Evolutionary conservation across 768 basidiomycete species (phyloP).

Genomic region (Crepidotus variabilis): DNA sequence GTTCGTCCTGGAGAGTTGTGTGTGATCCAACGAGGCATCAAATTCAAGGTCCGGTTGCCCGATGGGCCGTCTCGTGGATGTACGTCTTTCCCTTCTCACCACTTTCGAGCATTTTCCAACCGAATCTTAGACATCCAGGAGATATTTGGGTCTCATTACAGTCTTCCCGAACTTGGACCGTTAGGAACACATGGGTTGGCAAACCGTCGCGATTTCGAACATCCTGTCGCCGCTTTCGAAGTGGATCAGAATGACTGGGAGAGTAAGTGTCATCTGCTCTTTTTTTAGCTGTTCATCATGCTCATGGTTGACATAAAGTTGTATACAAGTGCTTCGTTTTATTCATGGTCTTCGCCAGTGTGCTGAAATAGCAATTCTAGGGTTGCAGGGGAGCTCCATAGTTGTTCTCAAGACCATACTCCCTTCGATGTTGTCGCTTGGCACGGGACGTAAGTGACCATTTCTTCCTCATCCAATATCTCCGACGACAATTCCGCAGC

Average conservation of each 20-base stretch:
- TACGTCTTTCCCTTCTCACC: slow-evolving; percentile 23
- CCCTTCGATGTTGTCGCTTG: slow-evolving; percentile 74
- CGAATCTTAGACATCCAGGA: slow-evolving; percentile 51
- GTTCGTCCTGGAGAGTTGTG: slow-evolving; percentile 60
- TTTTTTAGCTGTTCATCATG: neutral
- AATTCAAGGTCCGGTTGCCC: slow-evolving; percentile 58
- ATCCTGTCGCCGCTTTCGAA: slow-evolving; percentile 62
- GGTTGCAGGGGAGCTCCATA: slow-evolving; percentile 50
- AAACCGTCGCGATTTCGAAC: slow-evolving; percentile 60
- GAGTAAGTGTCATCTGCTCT: slow-evolving; percentile 29
- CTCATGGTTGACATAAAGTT: slow-evolving; percentile 23
- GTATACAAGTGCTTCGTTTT: slow-evolving; percentile 41
- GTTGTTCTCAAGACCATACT: slow-evolving; percentile 56
- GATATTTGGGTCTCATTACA: slow-evolving; percentile 60
- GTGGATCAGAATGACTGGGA: slow-evolving; percentile 60
- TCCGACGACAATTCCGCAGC: slow-evolving; percentile 22
- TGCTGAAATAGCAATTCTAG: slow-evolving; percentile 22
- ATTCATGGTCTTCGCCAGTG: neutral
- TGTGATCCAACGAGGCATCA: slow-evolving; percentile 64
- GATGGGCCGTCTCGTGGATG: slow-evolving; percentile 63
- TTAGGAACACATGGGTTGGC: slow-evolving; percentile 67
- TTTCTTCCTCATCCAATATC: neutral
- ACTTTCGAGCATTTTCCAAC: neutral
- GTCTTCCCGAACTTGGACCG: slow-evolving; percentile 62
- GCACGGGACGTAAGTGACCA: slow-evolving; percentile 54